Percentiles rank a stretch among this genome's conserved stretches.
phyloP scores from a whole-genome alignment of 495 filamentous ascomycete genomes.

The Aspergillus biplanus region DNA sequence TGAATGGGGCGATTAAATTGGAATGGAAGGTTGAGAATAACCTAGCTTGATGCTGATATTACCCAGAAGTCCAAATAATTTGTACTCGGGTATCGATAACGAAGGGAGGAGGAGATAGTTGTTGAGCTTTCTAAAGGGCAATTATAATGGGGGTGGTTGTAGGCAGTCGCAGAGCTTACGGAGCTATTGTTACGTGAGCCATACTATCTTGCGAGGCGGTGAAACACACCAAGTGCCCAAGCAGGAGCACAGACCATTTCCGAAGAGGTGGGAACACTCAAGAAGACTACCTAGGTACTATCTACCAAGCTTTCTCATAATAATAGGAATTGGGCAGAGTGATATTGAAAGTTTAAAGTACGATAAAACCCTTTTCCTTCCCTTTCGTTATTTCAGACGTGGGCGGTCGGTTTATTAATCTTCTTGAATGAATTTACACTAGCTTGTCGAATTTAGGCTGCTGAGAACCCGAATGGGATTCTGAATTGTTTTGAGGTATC shows the following conservation, averaged over 20 bases:
- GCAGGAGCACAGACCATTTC: neutral
- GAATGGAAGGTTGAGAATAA: neutral
- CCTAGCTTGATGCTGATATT: neutral
- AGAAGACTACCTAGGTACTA: neutral
- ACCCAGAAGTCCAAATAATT: neutral
- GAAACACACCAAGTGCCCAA: slow-evolving; percentile 1
- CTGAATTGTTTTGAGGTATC: neutral
- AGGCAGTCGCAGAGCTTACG: slow-evolving; percentile 49
- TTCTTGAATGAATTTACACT: neutral
- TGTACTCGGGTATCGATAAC: neutral
- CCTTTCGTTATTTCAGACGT: no score
- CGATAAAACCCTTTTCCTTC: no score
- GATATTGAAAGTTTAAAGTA: no score
- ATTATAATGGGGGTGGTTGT: neutral
- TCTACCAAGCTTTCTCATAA: neutral
- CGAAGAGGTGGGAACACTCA: neutral
- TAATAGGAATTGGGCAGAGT: no score
- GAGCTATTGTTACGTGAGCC: slow-evolving; percentile 40
- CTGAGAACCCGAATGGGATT: neutral
- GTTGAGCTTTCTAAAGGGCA: neutral
- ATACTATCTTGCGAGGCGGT: slow-evolving; percentile 20
- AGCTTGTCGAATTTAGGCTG: neutral
- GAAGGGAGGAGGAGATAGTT: neutral
- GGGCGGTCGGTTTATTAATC: no score
- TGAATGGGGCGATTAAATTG: slow-evolving; percentile 18